Conservation (phyloP, 2,329 filamentous ascomycete species). For the Alternaria postmessia region DNA sequence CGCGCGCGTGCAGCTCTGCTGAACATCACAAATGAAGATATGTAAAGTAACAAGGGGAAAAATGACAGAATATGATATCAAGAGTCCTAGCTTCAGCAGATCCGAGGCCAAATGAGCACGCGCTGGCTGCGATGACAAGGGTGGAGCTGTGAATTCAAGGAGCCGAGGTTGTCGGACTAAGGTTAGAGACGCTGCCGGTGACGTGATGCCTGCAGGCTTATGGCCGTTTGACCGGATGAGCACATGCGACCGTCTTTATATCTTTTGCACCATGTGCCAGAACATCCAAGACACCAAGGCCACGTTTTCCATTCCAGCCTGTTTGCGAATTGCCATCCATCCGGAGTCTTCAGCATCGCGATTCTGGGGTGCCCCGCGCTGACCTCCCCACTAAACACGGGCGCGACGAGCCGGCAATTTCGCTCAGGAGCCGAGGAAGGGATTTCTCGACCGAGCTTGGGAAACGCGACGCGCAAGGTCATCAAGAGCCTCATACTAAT, state of each 20-base stretch:
- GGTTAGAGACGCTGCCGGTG: conserved; percentile 20
- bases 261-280: not conserved
- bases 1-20: conserved; percentile 51
- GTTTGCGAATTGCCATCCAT: conserved; percentile 1
- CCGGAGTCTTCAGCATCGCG: not conserved
- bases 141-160: conserved; percentile 22
- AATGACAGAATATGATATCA: conserved; percentile 19
- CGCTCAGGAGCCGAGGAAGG: conserved; percentile 12
- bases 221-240: conserved; percentile 19
- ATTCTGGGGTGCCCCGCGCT: conserved; percentile 13
- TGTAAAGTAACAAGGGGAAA: conserved; percentile 14
- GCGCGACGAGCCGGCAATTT: conserved; percentile 11
- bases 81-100: conserved; percentile 27
- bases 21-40: conserved; percentile 46
- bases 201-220: conserved; percentile 11
- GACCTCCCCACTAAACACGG: conserved; percentile 11
- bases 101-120: conserved; percentile 34
- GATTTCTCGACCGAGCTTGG: conserved; percentile 6
- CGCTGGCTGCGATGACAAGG: conserved; percentile 27
- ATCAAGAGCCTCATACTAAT: not conserved
- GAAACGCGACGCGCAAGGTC: not conserved
- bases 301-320: not conserved
- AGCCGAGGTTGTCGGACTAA: conserved; percentile 21
- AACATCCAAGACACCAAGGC: not conserved
- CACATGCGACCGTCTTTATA: conserved; percentile 1